Evolutionary conservation across 108 stramenopile species (phyloP).

Genomic region (Conticribra guillardii): DNA sequence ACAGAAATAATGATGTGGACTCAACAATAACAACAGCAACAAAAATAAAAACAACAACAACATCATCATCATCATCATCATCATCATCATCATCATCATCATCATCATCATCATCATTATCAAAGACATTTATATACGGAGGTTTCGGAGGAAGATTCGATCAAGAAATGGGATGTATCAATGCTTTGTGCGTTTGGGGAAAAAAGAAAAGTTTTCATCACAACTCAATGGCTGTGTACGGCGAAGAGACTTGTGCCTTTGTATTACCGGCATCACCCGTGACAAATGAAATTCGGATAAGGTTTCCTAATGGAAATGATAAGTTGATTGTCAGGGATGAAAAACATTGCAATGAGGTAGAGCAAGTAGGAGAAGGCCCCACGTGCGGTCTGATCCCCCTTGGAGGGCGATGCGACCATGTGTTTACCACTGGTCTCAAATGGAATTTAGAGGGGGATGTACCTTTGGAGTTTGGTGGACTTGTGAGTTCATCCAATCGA

Average conservation of each 20-base stretch:
- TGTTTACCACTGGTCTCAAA: conserved; percentile 69
- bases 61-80: too few species aligned
- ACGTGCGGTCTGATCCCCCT: conserved; percentile 86
- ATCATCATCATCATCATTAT: too few species aligned
- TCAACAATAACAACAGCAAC: neutral
- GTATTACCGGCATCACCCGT: conserved; percentile 50
- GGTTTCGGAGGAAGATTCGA: conserved; percentile 90
- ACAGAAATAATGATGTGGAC: conserved; percentile 14
- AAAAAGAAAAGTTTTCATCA: conserved; percentile 38
- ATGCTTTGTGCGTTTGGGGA: conserved; percentile 74
- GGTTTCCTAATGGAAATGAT: conserved; percentile 30
- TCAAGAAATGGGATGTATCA: conserved; percentile 86
- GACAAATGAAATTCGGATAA: conserved; percentile 54
- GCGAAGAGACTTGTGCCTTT: conserved; percentile 76
- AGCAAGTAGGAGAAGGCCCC: too few species aligned
- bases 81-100: too few species aligned
- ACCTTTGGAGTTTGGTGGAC: conserved; percentile 75
- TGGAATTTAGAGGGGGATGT: conserved; percentile 80
- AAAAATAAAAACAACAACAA: conserved; percentile 1
- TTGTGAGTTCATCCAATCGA: conserved; percentile 83
- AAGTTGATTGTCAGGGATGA: too few species aligned
- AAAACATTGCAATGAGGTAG: too few species aligned
- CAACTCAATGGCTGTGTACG: conserved; percentile 60
- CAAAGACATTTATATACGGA: conserved; percentile 67
- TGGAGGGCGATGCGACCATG: conserved; percentile 59